Evolutionary conservation across 768 basidiomycete species (phyloP).

Genomic region (Mrakia gelida): DNA sequence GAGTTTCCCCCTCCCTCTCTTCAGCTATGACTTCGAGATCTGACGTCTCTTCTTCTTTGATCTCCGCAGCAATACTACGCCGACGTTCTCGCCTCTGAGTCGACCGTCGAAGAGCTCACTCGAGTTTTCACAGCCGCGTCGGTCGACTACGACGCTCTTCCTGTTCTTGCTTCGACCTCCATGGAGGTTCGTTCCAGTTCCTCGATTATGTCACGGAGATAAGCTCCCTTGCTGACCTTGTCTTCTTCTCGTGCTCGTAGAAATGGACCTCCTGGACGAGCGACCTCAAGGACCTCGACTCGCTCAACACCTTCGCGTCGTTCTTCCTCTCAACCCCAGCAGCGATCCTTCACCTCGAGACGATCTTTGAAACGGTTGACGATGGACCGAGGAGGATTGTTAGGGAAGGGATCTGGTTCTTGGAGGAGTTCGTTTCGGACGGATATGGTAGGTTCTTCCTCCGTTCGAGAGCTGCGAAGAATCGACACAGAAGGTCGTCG

Average conservation of each 20-base stretch:
- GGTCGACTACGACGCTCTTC: slow-evolving; percentile 5
- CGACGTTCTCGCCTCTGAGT: background rate
- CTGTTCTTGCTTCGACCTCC: background rate
- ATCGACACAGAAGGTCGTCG: too few species aligned
- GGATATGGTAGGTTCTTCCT: background rate
- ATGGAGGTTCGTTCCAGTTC: background rate
- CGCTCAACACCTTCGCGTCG: background rate
- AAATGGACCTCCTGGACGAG: background rate
- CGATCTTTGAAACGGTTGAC: background rate
- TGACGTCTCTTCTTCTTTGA: background rate
- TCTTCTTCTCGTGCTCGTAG: background rate
- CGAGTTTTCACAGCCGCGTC: background rate
- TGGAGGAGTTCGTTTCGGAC: background rate
- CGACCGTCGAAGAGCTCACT: background rate
- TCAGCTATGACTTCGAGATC: background rate
- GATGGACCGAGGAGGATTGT: background rate
- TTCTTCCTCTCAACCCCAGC: slow-evolving; percentile 8
- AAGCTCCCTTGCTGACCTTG: background rate
- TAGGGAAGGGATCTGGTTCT: background rate
- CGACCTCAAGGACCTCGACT: background rate
- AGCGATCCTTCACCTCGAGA: slow-evolving; percentile 8
- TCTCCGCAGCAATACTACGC: background rate
- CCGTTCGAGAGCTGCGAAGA: background rate
- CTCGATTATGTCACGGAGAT: background rate
- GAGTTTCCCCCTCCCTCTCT: background rate